Percentiles rank a stretch among this genome's conserved stretches.
Conservation (phyloP, 352 stramenopile genomes). For the Phytopythium oedochilum region DNA sequence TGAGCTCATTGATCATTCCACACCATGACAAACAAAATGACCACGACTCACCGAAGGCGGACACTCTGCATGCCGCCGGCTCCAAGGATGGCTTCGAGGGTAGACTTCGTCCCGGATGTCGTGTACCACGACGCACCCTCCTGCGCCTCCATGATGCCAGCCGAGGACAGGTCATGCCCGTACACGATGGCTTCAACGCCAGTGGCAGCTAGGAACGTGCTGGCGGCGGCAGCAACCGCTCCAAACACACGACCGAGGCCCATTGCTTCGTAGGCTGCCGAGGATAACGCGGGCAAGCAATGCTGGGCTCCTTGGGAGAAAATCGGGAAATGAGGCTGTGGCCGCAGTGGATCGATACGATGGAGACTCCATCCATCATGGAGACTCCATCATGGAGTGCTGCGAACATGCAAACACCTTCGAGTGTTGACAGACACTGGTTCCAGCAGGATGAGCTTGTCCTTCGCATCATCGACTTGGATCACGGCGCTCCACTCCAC, state of each 20-base stretch:
- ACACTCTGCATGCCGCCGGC: slow-evolving; percentile 25
- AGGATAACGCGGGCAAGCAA: too few species aligned
- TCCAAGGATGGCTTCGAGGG: slow-evolving; percentile 24
- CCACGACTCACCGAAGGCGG: slow-evolving; percentile 23
- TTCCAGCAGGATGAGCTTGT: too few species aligned
- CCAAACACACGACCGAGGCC: neutral
- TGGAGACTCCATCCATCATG: too few species aligned
- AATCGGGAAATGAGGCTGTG: neutral
- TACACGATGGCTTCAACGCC: slow-evolving; percentile 21
- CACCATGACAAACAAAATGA: too few species aligned
- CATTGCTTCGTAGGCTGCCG: too few species aligned
- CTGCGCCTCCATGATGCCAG: slow-evolving; percentile 17
- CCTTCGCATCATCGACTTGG: too few species aligned
- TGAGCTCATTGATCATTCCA: neutral
- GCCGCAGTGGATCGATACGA: too few species aligned
- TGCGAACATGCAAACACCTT: too few species aligned
- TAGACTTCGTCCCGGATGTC: slow-evolving; percentile 8
- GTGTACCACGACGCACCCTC: slow-evolving; percentile 18
- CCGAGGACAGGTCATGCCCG: slow-evolving; percentile 26
- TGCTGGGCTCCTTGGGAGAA: neutral
- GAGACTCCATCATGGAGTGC: too few species aligned
- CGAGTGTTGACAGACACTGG: too few species aligned
- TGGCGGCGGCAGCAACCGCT: neutral
- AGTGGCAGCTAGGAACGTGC: neutral
- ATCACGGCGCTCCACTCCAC: too few species aligned